A percentile compares a stretch with the other conserved stretches of the same genome.
These are phyloP conservation scores for Phytophthora foliorum DNA, from an alignment of 352 stramenopile genomes.

Conservation along the genomic window DNA sequence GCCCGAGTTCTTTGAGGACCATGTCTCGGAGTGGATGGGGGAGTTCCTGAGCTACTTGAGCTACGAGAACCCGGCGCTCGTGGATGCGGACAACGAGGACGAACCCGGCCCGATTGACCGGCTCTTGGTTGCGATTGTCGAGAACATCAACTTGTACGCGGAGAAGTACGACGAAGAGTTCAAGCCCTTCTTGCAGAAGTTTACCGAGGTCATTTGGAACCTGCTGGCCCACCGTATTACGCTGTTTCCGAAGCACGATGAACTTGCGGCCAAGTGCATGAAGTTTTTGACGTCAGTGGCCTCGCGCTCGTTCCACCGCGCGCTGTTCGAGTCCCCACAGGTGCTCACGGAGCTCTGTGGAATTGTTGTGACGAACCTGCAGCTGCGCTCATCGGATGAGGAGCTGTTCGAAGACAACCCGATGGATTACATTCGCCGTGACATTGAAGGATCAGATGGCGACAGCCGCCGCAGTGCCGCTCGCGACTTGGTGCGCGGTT, in stretches of 20 bases:
- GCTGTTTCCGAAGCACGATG: constrained; percentile 94
- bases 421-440: constrained; percentile 97
- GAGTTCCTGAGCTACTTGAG: constrained; percentile 96
- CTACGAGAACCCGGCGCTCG: constrained; percentile 94
- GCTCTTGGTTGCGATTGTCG: constrained; percentile 95
- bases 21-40: constrained; percentile 97
- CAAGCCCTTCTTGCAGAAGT: constrained; percentile 94
- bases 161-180: constrained; percentile 99
- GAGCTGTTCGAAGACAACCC: constrained; percentile 99
- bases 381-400: constrained; percentile 96
- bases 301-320: constrained; percentile 94
- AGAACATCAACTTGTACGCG: constrained; percentile 98
- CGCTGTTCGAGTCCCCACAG: constrained; percentile 87
- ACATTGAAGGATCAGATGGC: constrained; percentile 98
- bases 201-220: constrained; percentile 93
- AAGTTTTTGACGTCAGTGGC: constrained; percentile 98
- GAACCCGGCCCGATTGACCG: constrained; percentile 93
- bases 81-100: constrained; percentile 94
- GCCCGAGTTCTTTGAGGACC: constrained; percentile 99
- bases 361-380: constrained; percentile 99
- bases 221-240: constrained; percentile 79
- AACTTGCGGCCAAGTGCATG: constrained; percentile 96
- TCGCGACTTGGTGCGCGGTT: constrained; percentile 95
- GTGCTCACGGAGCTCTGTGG: constrained; percentile 94
- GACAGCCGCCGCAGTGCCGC: constrained; percentile 96